Conservation (phyloP, 2,329 filamentous ascomycete species). For the Microdochium nivale region DNA sequence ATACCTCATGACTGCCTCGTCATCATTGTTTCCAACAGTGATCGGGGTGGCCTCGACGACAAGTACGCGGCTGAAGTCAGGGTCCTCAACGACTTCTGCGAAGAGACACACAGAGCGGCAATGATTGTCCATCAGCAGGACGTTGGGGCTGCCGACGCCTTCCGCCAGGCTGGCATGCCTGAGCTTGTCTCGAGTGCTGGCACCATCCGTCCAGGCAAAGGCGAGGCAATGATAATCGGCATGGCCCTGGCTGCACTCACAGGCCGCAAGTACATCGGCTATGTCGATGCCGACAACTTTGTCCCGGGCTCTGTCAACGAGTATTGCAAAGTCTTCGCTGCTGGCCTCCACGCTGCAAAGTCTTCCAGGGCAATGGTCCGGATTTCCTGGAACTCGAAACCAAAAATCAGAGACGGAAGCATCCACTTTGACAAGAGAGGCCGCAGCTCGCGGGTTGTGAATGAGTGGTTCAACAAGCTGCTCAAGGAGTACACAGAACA, state of each 20-base stretch:
- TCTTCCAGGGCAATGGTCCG: constrained; percentile 18
- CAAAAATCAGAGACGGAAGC: constrained; percentile 16
- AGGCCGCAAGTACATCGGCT: constrained; percentile 17
- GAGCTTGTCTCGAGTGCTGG: constrained; percentile 10
- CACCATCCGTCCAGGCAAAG: constrained; percentile 18
- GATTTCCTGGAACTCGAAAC: constrained; percentile 22
- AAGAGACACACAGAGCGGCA: constrained; percentile 8
- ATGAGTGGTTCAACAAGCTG: constrained; percentile 19
- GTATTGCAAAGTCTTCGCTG: constrained; percentile 22
- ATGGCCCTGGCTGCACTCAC: constrained; percentile 17
- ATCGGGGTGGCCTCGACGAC: constrained; percentile 3
- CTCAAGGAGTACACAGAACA: constrained; percentile 6
- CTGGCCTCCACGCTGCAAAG: constrained; percentile 17
- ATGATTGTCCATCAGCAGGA: constrained; percentile 21
- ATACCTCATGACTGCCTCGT: constrained; percentile 19
- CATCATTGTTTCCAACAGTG: constrained; percentile 21
- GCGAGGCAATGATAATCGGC: constrained; percentile 22
- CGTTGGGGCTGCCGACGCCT: constrained; percentile 11
- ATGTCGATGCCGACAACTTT: constrained; percentile 23
- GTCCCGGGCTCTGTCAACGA: constrained; percentile 19
- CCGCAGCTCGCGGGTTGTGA: constrained; percentile 19
- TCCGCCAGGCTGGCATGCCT: constrained; percentile 12
- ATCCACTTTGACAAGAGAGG: constrained; percentile 17
- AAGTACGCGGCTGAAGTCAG: constrained; percentile 12
- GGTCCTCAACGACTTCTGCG: constrained; percentile 11